phyloP scores from a whole-genome alignment of 2,329 filamentous ascomycete species.

The Penicillium frequentans region DNA sequence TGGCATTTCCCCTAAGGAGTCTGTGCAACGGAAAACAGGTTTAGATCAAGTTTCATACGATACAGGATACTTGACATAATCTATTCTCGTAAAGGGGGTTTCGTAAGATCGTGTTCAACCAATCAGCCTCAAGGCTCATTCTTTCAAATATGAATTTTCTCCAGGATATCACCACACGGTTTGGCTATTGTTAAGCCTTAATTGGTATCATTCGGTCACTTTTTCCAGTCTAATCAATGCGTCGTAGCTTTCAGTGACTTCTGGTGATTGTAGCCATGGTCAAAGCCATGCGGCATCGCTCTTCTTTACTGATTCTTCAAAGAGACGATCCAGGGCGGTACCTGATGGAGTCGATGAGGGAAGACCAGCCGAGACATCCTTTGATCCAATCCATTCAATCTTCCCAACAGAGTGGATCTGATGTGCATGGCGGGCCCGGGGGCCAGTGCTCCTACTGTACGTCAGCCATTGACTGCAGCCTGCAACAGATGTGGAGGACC shows the following conservation, averaged over 20 bases:
- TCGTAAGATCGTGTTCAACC: not conserved
- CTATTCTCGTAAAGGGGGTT: not conserved
- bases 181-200: not conserved
- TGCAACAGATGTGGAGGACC: not conserved
- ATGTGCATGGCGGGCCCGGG: not conserved
- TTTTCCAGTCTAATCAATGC: not conserved
- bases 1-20: not conserved
- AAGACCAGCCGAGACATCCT: not conserved
- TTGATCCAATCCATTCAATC: not conserved
- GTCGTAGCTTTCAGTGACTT: not conserved
- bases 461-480: not conserved
- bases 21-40: conserved; percentile 2
- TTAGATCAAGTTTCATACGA: not conserved
- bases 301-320: not conserved
- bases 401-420: not conserved
- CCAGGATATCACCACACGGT: not conserved
- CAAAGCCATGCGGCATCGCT: not conserved
- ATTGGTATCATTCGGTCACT: not conserved
- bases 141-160: not conserved
- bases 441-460: not conserved
- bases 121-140: not conserved
- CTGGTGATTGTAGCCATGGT: not conserved
- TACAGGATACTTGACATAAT: not conserved
- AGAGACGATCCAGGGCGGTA: not conserved
- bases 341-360: not conserved